Base-by-base conservation (phyloP, 768 basidiomycete genomes). In the Cantharellus anzutake region DNA sequence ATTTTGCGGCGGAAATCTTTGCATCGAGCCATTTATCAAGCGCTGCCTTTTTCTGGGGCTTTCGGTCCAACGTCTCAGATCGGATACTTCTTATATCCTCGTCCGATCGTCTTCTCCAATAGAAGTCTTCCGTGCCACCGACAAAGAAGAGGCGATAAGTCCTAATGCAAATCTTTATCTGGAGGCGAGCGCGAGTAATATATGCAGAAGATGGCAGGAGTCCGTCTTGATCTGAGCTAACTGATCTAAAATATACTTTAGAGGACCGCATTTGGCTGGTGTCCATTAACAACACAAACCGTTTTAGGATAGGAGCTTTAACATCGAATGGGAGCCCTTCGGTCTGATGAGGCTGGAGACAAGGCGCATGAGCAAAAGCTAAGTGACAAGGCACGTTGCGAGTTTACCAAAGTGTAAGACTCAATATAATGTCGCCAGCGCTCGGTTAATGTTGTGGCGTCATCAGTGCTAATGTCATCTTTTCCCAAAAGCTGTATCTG, bases 91-190 rank as follows among this genome's bases (percentile, higher is more conserved):
- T 60, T 51, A 4, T 51, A 41, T 57, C 61, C 20, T 38, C 50
- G 41, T 35, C 20, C 34, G 41, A 59, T n/a, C 57, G 65, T 40
- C 59, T 55, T 16, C 63, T 61, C 42, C 61, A 58, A 58, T 65
- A 63, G 58, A 64, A 61, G 63, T 72, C 71, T 58, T 70, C 71
- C 2, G 68, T 81, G 35, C 73, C 67, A 2, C 84, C 73, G 3
- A 85, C 84, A 67, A 81, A 90, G 73, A 92, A 91, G 11, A 90
- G 70, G 41, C 83, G 76, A 68, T 90, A 90, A 4, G 68, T 68
- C 2, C 70, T 66, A 41, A 89, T 76, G 70, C 92, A 94, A 60
- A 96, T 79, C 63, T 84, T 84, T 67, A 88, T 86, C 69, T 89
- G 86, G 16, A 93, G 75, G 2, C 77, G 77, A 40, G 83, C 82